Conservation (phyloP, 2,329 filamentous ascomycete species). For the Sarocladium oryzae region DNA sequence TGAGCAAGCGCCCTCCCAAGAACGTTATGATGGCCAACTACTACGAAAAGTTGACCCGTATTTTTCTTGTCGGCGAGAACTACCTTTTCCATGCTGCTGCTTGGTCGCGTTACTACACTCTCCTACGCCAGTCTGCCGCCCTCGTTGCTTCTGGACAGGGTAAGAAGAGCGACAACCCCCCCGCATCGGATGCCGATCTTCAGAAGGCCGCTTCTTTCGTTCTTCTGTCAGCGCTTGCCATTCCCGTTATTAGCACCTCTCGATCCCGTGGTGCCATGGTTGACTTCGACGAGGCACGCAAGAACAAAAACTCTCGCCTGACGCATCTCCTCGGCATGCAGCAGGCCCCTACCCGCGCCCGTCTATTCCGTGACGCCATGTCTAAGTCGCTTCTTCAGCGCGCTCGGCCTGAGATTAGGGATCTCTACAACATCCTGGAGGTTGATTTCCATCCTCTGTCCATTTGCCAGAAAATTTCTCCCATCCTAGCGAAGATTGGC, state of each 20-base stretch:
- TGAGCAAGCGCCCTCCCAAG: conserved; percentile 97
- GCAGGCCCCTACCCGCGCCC: conserved; percentile 78
- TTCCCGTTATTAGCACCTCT: conserved; percentile 97
- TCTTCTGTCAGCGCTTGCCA: conserved; percentile 88
- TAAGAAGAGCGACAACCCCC: conserved; percentile 91
- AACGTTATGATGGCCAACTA: conserved; percentile 99
- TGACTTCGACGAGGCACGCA: conserved; percentile 92
- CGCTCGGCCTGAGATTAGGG: conserved; percentile 87
- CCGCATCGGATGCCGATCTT: conserved; percentile 81
- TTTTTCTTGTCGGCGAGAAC: conserved; percentile 98
- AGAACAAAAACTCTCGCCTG: conserved; percentile 97
- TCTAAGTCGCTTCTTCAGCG: conserved; percentile 93
- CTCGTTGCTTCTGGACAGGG: conserved; percentile 78
- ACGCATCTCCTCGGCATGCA: conserved; percentile 95
- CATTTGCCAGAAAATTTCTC: conserved; percentile 98
- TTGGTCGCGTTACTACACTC: conserved; percentile 95
- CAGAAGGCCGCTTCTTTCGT: conserved; percentile 95
- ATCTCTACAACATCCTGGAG: conserved; percentile 97
- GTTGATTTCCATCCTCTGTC: conserved; percentile 98
- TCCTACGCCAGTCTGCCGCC: conserved; percentile 83
- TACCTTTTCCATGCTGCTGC: conserved; percentile 98
- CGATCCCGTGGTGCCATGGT: conserved; percentile 92
- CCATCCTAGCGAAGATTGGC: conserved; percentile 89
- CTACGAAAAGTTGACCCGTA: conserved; percentile 97
- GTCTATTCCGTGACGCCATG: conserved; percentile 90